Percentiles rank a stretch among this genome's conserved stretches.
phyloP scores from a whole-genome alignment of 2,329 filamentous ascomycete genomes.

The Penicillium sp. region DNA sequence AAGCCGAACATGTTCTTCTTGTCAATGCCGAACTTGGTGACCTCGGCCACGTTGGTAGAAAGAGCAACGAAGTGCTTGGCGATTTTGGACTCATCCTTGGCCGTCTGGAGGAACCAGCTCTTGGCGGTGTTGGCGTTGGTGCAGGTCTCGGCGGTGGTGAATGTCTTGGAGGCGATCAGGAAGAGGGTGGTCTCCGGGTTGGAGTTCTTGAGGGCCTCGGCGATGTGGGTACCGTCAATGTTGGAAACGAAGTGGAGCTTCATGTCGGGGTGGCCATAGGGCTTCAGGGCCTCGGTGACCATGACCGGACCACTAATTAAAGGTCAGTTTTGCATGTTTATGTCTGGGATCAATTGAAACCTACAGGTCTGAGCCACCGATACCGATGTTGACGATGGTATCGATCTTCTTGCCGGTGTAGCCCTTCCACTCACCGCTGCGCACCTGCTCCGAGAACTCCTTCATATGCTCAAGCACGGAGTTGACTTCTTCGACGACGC shows the following conservation, averaged over 20 bases:
- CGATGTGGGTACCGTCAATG: constrained; percentile 97
- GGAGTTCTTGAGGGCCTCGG: constrained; percentile 81
- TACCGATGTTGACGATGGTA: constrained; percentile 95
- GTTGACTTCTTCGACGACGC: constrained; percentile 91
- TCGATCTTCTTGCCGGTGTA: constrained; percentile 96
- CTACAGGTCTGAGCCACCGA: constrained; percentile 96
- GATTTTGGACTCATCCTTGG: constrained; percentile 69
- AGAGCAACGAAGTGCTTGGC: constrained; percentile 98
- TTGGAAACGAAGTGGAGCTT: constrained; percentile 98
- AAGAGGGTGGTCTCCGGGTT: constrained; percentile 98
- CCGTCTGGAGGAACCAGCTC: constrained; percentile 85
- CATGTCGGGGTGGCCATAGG: constrained; percentile 79
- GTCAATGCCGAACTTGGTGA: constrained; percentile 98
- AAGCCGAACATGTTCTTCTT: constrained; percentile 99
- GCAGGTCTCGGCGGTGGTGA: constrained; percentile 94
- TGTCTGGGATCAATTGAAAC: constrained; percentile 34
- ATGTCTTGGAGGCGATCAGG: constrained; percentile 97
- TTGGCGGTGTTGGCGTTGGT: constrained; percentile 98
- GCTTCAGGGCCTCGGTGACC: constrained; percentile 96
- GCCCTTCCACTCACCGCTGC: constrained; percentile 94
- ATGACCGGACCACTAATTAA: constrained; percentile 79
- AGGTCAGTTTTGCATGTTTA: neutral
- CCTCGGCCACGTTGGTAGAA: constrained; percentile 90
- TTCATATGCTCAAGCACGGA: constrained; percentile 94
- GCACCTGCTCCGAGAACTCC: constrained; percentile 91